A percentile compares a stretch with the other conserved stretches of the same genome.
These are phyloP conservation scores for Leavenworthia alabamica DNA, from an alignment of 345 rosid genomes.

Conservation along the genomic window DNA sequence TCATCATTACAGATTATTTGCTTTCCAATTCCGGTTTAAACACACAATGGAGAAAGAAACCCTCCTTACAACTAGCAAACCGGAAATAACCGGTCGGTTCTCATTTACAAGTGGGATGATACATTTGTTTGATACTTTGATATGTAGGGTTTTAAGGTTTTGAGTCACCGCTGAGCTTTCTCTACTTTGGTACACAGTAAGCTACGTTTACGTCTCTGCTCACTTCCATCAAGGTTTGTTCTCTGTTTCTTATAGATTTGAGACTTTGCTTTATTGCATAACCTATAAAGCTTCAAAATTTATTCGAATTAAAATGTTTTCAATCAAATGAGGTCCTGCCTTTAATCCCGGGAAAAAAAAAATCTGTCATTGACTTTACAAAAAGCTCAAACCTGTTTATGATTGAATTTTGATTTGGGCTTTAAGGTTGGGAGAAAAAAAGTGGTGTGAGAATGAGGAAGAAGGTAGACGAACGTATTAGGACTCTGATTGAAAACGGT, in stretches of 20 bases:
- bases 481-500: constrained; percentile 90
- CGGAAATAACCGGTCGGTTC: too few species aligned
- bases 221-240: too few species aligned
- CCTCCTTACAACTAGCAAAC: too few species aligned
- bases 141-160: too few species aligned
- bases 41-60: too few species aligned
- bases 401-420: background rate
- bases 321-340: background rate
- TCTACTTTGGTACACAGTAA: too few species aligned
- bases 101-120: too few species aligned
- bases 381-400: background rate
- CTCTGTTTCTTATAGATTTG: background rate
- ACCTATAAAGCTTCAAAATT: background rate
- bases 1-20: too few species aligned
- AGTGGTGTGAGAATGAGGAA: constrained; percentile 59
- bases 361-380: background rate
- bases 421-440: background rate
- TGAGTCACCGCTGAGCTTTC: too few species aligned
- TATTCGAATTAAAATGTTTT: background rate
- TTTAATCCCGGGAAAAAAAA: background rate
- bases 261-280: constrained; percentile 10
- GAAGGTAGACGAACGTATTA: constrained; percentile 90
- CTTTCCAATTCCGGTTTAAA: too few species aligned
- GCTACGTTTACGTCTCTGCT: too few species aligned
- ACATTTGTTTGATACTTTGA: too few species aligned